Base-by-base conservation (phyloP, 1,139 yeast species). In the Nadsonia commutata region DNA sequence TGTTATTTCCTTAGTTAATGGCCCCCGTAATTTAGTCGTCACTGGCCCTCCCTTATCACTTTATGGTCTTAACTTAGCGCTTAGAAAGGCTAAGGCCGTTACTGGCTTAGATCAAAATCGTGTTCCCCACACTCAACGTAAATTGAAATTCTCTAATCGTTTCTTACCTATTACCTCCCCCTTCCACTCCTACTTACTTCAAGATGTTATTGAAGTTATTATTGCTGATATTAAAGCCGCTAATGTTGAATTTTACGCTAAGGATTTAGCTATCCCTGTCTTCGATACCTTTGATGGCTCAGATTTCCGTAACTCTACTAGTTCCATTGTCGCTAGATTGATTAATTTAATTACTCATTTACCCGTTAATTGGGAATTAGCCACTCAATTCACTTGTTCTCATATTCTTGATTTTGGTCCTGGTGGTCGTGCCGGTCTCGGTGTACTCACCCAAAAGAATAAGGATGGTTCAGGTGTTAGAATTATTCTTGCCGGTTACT, bases 31-130 rank as follows among this genome's bases (percentile, higher is more conserved):
- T 65, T 73, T 86, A 68, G 98, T 90, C 48, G 84, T 90, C 45
- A 78, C 94, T 33, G 99, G 99, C 63, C 98, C 98, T 43, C 97
- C 98, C 45, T 95, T 86, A 71, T 86, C 97, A n/a, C 72, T 90
- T 53, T 90, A 90, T 57, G 99, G 99, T 71, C 76, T 90, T 57
- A 88, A 88, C 66, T 72, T 90, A 59, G 75, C 90, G 48, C 72
- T 90, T 62, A 80, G 98, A 72, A 84, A 85, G 67, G 83, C 86
- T 51, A 90, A 90, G 70, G 97, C 97, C 43, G 84, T 94, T 46
- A 71, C 90, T 44, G 97, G 97, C 43, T 74, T 85, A 56, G 95
- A 88, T 59, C 98, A 90, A 71, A 80, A 95, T 47, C 78, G 98
- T 68, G 74, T 86, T 48, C 99, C 99, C 46, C 74, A 70, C 68